Base-by-base conservation (phyloP, 176 grass and related monocot genomes). In the Typha latifolia region DNA sequence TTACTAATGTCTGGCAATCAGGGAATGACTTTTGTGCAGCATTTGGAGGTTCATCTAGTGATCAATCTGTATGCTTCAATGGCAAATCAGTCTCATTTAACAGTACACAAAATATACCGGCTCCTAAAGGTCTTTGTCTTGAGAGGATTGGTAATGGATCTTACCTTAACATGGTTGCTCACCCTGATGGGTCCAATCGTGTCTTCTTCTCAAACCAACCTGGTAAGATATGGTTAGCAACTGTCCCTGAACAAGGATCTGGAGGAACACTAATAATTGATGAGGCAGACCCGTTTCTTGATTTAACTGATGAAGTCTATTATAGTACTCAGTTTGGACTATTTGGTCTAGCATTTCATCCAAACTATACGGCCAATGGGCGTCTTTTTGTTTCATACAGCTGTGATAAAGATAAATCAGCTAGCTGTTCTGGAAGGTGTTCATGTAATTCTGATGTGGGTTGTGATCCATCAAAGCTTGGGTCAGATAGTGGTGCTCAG, bases 321-420 rank as follows among this genome's bases (percentile, higher is more conserved):
- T 75, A 64, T 0, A 88, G 91, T 80, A 84, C 82, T 19, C n/a
- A 80, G 66, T 84, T 91, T 74, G 93, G 93, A 20, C 76, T 96
- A 62, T 86, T 96, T 88, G 85, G 93, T 12, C 69, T 96, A 48
- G 85, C 88, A 49, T 96, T 91, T 69, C 93, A 96, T 76, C 88
- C 85, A 15, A 85, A 91, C 66, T 96, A 88, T 4, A 67, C 75
- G 20, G 80, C 67, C 14, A 96, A 96, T 65, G 93, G 93, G 12
- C 85, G 88, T 20, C 82, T 96, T 73, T 91, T 96, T 66, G 93
- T 96, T 62, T 91, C 85, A 13, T 96, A 96, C 29, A 91, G 89
- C 4, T 96, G 93, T 69, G 93, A 96, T 66, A 91, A 82, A 49
- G 80, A 80, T 37, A 68, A 82, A 66, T 86, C 88, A 21, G 55